These are phyloP conservation scores for Paspalum vaginatum DNA, from an alignment of 176 grass and related monocot species.

Conservation along the genomic window DNA sequence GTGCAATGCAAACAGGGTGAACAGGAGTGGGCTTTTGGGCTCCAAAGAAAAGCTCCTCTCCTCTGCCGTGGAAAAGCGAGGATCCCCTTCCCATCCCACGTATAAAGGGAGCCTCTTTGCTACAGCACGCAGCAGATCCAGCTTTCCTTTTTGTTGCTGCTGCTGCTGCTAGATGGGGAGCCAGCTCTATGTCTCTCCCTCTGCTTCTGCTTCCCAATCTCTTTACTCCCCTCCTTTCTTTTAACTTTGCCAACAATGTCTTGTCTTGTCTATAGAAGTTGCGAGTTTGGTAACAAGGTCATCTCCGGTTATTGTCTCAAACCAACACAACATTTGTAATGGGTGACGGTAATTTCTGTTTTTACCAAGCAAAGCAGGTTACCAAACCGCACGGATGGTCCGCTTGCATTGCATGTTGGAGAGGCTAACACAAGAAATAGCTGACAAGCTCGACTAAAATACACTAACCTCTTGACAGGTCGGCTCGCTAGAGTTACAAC, in stretches of 20 bases:
- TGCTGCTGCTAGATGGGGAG: neutral
- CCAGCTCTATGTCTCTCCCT: too few relatives aligned
- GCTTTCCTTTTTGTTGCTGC: neutral
- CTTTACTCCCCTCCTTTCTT: too few relatives aligned
- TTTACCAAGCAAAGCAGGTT: neutral
- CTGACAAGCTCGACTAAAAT: neutral
- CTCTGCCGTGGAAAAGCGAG: neutral
- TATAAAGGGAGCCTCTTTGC: neutral
- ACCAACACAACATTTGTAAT: too few relatives aligned
- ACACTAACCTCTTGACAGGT: neutral
- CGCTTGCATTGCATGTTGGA: too few relatives aligned
- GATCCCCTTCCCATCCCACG: neutral
- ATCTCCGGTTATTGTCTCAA: too few relatives aligned
- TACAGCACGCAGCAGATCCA: neutral
- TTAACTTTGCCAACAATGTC: too few relatives aligned
- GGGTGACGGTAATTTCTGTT: too few relatives aligned
- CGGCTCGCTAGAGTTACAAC: neutral
- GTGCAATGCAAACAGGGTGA: too few relatives aligned
- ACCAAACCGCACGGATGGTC: neutral
- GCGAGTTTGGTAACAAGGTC: too few relatives aligned
- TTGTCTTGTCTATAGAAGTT: too few relatives aligned
- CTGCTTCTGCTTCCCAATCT: neutral
- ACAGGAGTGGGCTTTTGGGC: neutral
- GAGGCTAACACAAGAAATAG: neutral
- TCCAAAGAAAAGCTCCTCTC: constrained; percentile 19